Evolutionary conservation across 371 early-diverging fungal genomes (phyloP).

Genomic region (Mucor mucedo): DNA sequence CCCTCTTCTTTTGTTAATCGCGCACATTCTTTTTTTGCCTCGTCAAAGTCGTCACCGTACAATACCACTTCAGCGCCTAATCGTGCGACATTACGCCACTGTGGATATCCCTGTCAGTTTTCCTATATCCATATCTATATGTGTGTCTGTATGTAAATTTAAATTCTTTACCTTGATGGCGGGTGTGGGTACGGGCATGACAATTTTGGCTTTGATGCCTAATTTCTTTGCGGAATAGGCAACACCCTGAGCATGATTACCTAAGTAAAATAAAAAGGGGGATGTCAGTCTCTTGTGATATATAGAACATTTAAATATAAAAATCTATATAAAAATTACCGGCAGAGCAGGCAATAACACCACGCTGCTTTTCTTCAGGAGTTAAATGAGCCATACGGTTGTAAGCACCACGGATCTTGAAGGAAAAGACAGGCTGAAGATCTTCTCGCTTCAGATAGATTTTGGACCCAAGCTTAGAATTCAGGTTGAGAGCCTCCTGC

Average conservation of each 20-base stretch:
- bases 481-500: slow-evolving; percentile 81
- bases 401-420: slow-evolving; percentile 97
- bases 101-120: neutral
- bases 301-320: neutral
- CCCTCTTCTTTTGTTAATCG: slow-evolving; percentile 73
- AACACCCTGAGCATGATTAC: slow-evolving; percentile 96
- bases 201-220: slow-evolving; percentile 93
- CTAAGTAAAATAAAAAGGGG: too few relatives aligned
- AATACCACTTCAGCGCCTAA: slow-evolving; percentile 92
- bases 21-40: slow-evolving; percentile 85
- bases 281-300: neutral
- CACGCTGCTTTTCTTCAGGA: slow-evolving; percentile 74
- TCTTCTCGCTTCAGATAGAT: slow-evolving; percentile 95
- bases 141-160: too few relatives aligned
- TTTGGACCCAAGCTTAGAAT: slow-evolving; percentile 66
- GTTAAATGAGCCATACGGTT: slow-evolving; percentile 86
- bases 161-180: slow-evolving; percentile 43
- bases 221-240: slow-evolving; percentile 91
- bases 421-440: slow-evolving; percentile 94
- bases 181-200: slow-evolving; percentile 89
- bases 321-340: too few relatives aligned
- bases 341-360: slow-evolving; percentile 96
- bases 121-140: too few relatives aligned
- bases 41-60: slow-evolving; percentile 92
- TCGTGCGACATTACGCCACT: slow-evolving; percentile 88